Evolutionary conservation across 305 asterid species (phyloP).

Genomic region (Solanum hybrid): DNA sequence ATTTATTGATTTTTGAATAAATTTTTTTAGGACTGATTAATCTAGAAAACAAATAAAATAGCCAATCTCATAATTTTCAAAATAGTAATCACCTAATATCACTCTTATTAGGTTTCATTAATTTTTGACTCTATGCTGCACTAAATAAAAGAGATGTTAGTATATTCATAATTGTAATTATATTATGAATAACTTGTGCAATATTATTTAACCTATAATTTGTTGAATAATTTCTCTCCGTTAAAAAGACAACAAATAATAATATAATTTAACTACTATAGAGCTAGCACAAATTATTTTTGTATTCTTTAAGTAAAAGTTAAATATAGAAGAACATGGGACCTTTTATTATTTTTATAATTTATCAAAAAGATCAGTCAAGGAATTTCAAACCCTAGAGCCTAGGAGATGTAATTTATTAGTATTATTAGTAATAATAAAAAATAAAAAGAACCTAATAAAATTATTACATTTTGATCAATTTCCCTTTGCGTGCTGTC

Average conservation of each 20-base stretch:
- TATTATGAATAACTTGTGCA: neutral
- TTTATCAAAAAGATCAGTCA: constrained; percentile 17
- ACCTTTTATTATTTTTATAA: constrained; percentile 1
- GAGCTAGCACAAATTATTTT: constrained; percentile 11
- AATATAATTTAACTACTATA: neutral
- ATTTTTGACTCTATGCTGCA: constrained; percentile 6
- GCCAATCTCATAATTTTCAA: neutral
- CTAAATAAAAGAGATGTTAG: neutral
- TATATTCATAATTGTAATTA: neutral
- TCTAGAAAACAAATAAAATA: neutral
- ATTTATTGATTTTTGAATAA: neutral
- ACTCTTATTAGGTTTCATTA: neutral
- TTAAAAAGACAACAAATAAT: constrained; percentile 4
- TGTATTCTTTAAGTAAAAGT: constrained; percentile 20
- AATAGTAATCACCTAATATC: neutral
- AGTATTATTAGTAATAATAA: neutral
- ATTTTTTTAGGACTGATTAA: neutral
- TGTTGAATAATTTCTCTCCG: neutral
- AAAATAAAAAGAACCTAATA: neutral
- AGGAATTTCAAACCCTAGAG: constrained; percentile 35
- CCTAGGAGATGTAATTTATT: constrained; percentile 17
- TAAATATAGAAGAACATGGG: constrained; percentile 15
- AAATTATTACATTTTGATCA: neutral
- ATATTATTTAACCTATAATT: neutral
- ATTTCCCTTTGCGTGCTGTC: constrained; percentile 36